phyloP scores from a whole-genome alignment of 2,329 filamentous ascomycete species.

The Elsinoe australis region DNA sequence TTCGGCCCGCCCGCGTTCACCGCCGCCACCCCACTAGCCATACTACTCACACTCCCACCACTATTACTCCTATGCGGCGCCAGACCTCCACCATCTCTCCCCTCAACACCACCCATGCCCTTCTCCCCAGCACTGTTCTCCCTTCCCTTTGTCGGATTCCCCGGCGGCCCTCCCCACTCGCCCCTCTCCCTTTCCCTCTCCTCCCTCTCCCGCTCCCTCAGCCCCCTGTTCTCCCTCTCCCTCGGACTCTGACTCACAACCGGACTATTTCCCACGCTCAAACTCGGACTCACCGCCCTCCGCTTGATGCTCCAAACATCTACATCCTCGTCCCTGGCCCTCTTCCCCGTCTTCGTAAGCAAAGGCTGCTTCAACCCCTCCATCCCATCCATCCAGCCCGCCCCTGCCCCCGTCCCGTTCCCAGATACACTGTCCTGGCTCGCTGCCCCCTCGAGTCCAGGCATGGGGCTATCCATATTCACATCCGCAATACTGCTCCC shows the following conservation, averaged over 20 bases:
- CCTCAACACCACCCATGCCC: not conserved
- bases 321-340: slow-evolving; percentile 84
- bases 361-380: slow-evolving; percentile 10
- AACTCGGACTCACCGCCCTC: slow-evolving; percentile 80
- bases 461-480: slow-evolving; percentile 50
- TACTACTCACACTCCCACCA: slow-evolving; percentile 15
- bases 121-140: slow-evolving; percentile 14
- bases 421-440: not conserved
- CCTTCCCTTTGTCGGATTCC: slow-evolving; percentile 22
- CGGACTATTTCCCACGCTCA: slow-evolving; percentile 76
- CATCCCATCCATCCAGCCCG: not conserved
- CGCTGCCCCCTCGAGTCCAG: not conserved
- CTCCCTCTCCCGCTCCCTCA: slow-evolving; percentile 47
- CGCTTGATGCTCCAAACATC: slow-evolving; percentile 84
- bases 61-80: slow-evolving; percentile 19
- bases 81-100: not conserved
- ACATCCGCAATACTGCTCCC: slow-evolving; percentile 55
- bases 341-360: slow-evolving; percentile 48
- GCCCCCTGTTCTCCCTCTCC: slow-evolving; percentile 49
- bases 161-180: slow-evolving; percentile 41
- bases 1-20: slow-evolving; percentile 33
- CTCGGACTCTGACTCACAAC: slow-evolving; percentile 72
- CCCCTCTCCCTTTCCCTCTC: slow-evolving; percentile 43
- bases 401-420: too few relatives aligned
- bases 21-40: slow-evolving; percentile 20